These are phyloP conservation scores for Spathaspora sp. DNA, from an alignment of 805 yeast species.

Conservation along the genomic window DNA sequence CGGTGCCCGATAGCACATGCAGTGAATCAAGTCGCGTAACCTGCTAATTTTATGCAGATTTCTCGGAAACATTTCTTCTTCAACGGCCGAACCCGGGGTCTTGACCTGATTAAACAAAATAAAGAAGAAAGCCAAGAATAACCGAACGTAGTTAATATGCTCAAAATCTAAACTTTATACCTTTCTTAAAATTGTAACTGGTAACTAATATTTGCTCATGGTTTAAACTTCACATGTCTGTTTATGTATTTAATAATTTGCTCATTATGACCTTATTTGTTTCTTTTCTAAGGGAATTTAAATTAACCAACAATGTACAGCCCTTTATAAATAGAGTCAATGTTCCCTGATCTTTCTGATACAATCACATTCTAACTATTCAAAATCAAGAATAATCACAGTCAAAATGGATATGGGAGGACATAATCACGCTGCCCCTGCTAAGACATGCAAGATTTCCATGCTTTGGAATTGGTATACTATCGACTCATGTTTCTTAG, in stretches of 20 bases:
- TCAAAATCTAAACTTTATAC: background rate
- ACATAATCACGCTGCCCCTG: background rate
- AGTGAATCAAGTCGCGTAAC: too few species aligned
- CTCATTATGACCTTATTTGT: background rate
- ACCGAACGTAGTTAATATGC: background rate
- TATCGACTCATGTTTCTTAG: slow-evolving; percentile 60
- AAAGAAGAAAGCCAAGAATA: background rate
- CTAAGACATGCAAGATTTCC: slow-evolving; percentile 27
- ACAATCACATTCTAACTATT: background rate
- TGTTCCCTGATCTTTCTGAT: background rate
- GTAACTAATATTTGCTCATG: background rate
- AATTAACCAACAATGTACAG: background rate
- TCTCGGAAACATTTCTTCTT: too few species aligned
- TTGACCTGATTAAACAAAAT: background rate
- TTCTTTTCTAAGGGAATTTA: background rate
- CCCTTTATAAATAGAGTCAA: background rate
- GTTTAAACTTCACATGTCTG: background rate
- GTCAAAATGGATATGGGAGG: slow-evolving; percentile 4
- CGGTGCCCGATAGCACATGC: too few species aligned
- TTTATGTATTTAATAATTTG: background rate
- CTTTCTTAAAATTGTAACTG: background rate
- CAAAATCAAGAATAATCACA: background rate
- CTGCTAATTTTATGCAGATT: too few species aligned
- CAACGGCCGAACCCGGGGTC: too few species aligned
- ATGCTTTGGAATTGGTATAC: slow-evolving; percentile 80